phyloP scores from a whole-genome alignment of 176 grass and related monocot species.

The Cenchrus purpureus region DNA sequence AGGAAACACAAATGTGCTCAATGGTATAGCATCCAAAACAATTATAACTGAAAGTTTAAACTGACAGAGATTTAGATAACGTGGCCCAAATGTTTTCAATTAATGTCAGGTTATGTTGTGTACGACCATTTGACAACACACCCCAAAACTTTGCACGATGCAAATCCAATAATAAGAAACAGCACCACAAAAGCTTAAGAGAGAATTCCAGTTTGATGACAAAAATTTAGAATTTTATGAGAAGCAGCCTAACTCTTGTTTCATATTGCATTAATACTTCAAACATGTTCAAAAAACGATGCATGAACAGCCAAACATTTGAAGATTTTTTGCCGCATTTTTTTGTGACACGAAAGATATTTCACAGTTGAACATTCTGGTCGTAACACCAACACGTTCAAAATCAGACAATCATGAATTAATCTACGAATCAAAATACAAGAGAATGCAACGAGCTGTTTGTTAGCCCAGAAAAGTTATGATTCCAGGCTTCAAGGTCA shows the following conservation, averaged over 20 bases:
- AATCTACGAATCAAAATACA: neutral
- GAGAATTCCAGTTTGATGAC: neutral
- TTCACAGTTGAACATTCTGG: neutral
- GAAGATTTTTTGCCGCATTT: constrained; percentile 3
- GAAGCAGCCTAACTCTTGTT: constrained; percentile 4
- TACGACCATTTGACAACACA: neutral
- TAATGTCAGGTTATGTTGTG: neutral
- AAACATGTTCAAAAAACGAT: neutral
- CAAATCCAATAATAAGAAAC: neutral
- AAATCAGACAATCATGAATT: constrained; percentile 10
- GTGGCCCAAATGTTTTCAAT: neutral
- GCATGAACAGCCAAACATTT: neutral
- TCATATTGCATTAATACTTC: neutral
- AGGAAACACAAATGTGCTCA: neutral
- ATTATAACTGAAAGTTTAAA: constrained; percentile 39
- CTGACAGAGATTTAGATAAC: neutral
- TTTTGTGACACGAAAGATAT: neutral
- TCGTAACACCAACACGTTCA: neutral
- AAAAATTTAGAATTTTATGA: neutral
- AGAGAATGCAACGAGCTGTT: constrained; percentile 19
- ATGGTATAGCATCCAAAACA: neutral
- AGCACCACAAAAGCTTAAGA: neutral
- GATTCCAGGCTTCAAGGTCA: constrained; percentile 27
- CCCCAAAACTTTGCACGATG: neutral
- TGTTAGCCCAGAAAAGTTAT: constrained; percentile 18